These are phyloP conservation scores for Calonectria pseudoreteaudii DNA, from an alignment of 2,329 filamentous ascomycete species.

Conservation along the genomic window DNA sequence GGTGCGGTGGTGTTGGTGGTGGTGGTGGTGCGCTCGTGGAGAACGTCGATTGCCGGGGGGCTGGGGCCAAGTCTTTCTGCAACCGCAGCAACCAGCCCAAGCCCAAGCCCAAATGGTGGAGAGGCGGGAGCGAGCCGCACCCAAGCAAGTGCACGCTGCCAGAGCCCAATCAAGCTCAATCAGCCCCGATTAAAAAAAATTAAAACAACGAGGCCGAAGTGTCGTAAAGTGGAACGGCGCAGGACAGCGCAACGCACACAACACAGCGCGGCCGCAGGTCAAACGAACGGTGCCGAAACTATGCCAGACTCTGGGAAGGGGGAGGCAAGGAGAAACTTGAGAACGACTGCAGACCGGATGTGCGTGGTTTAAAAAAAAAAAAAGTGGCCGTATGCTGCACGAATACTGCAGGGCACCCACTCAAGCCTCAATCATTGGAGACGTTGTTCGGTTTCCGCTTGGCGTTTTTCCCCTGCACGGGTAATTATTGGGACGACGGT, in stretches of 20 bases:
- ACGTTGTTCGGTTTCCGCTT: slow-evolving; percentile 5
- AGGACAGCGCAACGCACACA: slow-evolving; percentile 18
- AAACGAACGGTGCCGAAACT: slow-evolving; percentile 9
- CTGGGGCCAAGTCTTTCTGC: slow-evolving; percentile 36
- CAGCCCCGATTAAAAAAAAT: background rate
- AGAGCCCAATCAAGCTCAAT: slow-evolving; percentile 13
- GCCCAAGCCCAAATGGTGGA: slow-evolving; percentile 23
- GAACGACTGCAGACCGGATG: slow-evolving; percentile 29
- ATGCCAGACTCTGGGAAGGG: background rate
- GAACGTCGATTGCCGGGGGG: slow-evolving; percentile 23
- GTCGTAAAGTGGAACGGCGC: slow-evolving; percentile 17
- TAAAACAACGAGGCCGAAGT: background rate
- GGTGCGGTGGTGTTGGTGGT: slow-evolving; percentile 11
- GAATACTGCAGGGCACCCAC: slow-evolving; percentile 22
- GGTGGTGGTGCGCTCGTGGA: slow-evolving; percentile 24
- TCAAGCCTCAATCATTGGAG: background rate
- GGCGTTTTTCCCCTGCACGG: slow-evolving; percentile 8
- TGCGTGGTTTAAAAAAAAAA: slow-evolving; percentile 32
- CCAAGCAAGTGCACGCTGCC: slow-evolving; percentile 7
- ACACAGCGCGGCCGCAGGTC: slow-evolving; percentile 6
- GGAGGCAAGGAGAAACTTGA: slow-evolving; percentile 9
- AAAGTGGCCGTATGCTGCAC: slow-evolving; percentile 31
- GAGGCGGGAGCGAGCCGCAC: slow-evolving; percentile 22
- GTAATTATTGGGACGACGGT: slow-evolving; percentile 7
- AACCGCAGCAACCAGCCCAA: slow-evolving; percentile 42